Percentiles rank a stretch among this genome's conserved stretches.
phyloP scores from a whole-genome alignment of 148 eudicot species.

The Nyssa sinensis region DNA sequence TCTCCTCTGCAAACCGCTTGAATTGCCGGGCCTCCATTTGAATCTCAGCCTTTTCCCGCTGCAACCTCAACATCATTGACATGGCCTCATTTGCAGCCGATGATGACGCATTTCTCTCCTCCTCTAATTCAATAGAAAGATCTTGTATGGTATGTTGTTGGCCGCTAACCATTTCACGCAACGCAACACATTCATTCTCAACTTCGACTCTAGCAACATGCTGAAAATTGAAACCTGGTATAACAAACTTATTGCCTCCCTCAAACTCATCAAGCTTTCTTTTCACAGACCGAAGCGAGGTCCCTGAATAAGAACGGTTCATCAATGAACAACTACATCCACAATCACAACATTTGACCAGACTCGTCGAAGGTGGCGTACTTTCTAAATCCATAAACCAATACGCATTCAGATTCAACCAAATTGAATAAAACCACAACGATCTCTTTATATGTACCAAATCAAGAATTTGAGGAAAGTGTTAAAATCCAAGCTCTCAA shows the following conservation, averaged over 20 bases:
- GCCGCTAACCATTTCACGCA: constrained; percentile 62
- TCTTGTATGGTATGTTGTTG: constrained; percentile 73
- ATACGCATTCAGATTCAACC: not conserved
- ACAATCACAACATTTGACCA: constrained; percentile 3
- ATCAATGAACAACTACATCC: constrained; percentile 52
- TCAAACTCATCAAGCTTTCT: constrained; percentile 59
- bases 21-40: constrained; percentile 85
- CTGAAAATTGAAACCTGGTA: constrained; percentile 53
- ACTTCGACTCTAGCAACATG: constrained; percentile 68
- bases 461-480: not conserved
- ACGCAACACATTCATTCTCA: constrained; percentile 63
- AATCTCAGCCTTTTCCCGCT: constrained; percentile 84
- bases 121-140: constrained; percentile 65
- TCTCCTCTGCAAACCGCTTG: constrained; percentile 85
- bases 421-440: not conserved
- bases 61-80: constrained; percentile 93
- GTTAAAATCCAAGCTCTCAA: not conserved
- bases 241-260: constrained; percentile 31
- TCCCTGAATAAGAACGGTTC: constrained; percentile 39
- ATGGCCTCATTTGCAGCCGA: constrained; percentile 92
- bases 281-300: constrained; percentile 61
- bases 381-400: constrained; percentile 10
- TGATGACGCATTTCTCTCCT: constrained; percentile 86
- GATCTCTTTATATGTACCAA: not conserved
- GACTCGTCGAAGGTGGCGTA: constrained; percentile 1